Evolutionary conservation across 345 rosid species (phyloP), one percentile per base, ranked within the genome.

Genomic region (Limnanthes douglasii): DNA sequence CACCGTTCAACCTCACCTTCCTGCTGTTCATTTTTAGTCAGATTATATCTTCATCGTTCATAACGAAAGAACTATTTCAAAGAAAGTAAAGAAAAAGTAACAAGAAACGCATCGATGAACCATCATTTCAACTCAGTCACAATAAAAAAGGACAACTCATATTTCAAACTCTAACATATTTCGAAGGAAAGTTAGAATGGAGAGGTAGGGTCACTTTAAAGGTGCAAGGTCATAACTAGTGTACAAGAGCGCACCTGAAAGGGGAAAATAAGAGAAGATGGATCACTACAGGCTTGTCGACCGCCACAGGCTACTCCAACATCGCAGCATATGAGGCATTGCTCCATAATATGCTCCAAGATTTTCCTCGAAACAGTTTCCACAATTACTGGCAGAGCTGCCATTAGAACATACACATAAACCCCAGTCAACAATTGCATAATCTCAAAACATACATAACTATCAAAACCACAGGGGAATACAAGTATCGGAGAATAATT

Each of bases 241-340:
- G 18, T 15, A 49, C 25, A 37, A 39, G 43, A 31, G 45, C 71
- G 42, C 28, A 92, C 99, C 94, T 85, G 96, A 66, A 92, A 92
- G 49, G 85, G 74, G 46, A 85, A 92, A 48, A 85, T 92, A 54
- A 92, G 80, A 41, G 88, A 75, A 18, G 99, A 75, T 39, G 93
- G 93, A 48, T 92, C 90, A 17, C 59, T 47, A 53, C 99, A 92
- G 59, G 88, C 78, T 58, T 72, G 99, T 38, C 79, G 73, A 20
- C 86, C 93, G 33, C 62, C 46, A 62, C 99, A 92, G 8, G 96
- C 85, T 32, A 72, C 45, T 58, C 99, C 96, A 8, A 78, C 86
- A 37, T 92, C 99, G 53, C 96, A 92, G 61, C 99, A 92, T 33
- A 85, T 35, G 23, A 85, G 88, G 56, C 93, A 92, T 43, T 64